Conservation (phyloP, 345 rosid genomes). For the Toxicodendron radicans region DNA sequence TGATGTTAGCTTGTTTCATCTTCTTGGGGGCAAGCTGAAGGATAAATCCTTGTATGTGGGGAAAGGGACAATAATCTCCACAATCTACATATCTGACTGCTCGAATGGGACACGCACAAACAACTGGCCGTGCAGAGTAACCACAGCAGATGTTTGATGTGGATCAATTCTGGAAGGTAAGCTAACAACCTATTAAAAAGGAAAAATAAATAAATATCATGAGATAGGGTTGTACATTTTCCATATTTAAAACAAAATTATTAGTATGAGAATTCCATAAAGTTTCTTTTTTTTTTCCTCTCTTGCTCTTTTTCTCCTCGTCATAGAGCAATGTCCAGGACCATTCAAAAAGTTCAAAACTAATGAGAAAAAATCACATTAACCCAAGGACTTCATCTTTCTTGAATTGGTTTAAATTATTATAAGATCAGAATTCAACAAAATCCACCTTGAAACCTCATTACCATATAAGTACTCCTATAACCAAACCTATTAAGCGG, state of each 20-base stretch:
- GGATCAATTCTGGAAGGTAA: conserved; percentile 71
- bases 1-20: neutral
- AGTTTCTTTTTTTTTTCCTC: neutral
- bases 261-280: too few species aligned
- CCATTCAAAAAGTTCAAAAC: neutral
- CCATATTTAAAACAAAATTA: neutral
- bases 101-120: conserved; percentile 66
- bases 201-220: neutral
- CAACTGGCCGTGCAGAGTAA: conserved; percentile 71
- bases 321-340: neutral
- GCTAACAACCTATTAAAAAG: conserved; percentile 51
- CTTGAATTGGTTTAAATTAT: neutral
- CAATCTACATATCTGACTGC: conserved; percentile 24
- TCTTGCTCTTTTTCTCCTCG: neutral
- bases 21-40: neutral
- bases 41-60: neutral
- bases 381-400: neutral
- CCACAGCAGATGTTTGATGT: conserved; percentile 71
- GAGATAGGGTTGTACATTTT: neutral
- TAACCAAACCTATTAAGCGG: neutral
- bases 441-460: neutral
- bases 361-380: neutral
- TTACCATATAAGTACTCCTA: neutral
- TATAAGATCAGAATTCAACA: neutral
- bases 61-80: conserved; percentile 7